These are phyloP conservation scores for Ceratobasidium sp. DNA, from an alignment of 1,284 basidiomycete species.

Conservation along the genomic window DNA sequence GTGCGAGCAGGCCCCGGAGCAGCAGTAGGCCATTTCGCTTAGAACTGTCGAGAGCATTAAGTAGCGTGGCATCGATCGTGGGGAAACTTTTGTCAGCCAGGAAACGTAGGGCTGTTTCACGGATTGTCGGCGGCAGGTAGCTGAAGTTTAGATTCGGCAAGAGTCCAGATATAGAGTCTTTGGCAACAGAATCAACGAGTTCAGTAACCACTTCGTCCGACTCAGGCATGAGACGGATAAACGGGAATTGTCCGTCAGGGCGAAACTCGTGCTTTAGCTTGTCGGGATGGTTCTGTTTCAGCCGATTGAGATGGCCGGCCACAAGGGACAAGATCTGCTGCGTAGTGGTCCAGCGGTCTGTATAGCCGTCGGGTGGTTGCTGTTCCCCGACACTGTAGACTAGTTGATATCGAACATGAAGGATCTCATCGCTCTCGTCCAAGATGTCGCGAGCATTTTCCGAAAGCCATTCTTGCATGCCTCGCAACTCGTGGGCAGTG, in stretches of 20 bases:
- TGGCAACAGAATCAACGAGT: slow-evolving; percentile 48
- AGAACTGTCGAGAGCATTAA: neutral
- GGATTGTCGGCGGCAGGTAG: slow-evolving; percentile 44
- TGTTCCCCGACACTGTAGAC: slow-evolving; percentile 57
- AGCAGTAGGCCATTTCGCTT: slow-evolving; percentile 55
- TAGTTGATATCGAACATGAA: slow-evolving; percentile 59
- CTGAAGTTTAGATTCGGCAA: slow-evolving; percentile 11
- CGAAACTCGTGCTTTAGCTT: slow-evolving; percentile 45
- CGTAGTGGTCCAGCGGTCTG: slow-evolving; percentile 58
- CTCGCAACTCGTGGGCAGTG: slow-evolving; percentile 44
- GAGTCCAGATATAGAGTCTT: slow-evolving; percentile 49
- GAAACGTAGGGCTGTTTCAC: slow-evolving; percentile 47
- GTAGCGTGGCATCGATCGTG: slow-evolving; percentile 14
- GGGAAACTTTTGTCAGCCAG: slow-evolving; percentile 45
- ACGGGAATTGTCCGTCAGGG: slow-evolving; percentile 50
- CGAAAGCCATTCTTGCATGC: slow-evolving; percentile 54
- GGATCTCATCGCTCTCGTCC: slow-evolving; percentile 63
- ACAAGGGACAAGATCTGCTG: slow-evolving; percentile 55
- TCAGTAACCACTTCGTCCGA: slow-evolving; percentile 46
- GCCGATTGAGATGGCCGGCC: slow-evolving; percentile 41
- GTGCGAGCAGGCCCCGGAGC: slow-evolving; percentile 56
- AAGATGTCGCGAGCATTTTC: slow-evolving; percentile 56
- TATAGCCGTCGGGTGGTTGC: slow-evolving; percentile 55
- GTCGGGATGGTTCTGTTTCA: slow-evolving; percentile 43
- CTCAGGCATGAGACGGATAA: slow-evolving; percentile 51